A percentile compares a stretch with the other conserved stretches of the same genome.
Evolutionary conservation across 176 grass and related monocot species (phyloP).

Genomic region (Olyra latifolia): DNA sequence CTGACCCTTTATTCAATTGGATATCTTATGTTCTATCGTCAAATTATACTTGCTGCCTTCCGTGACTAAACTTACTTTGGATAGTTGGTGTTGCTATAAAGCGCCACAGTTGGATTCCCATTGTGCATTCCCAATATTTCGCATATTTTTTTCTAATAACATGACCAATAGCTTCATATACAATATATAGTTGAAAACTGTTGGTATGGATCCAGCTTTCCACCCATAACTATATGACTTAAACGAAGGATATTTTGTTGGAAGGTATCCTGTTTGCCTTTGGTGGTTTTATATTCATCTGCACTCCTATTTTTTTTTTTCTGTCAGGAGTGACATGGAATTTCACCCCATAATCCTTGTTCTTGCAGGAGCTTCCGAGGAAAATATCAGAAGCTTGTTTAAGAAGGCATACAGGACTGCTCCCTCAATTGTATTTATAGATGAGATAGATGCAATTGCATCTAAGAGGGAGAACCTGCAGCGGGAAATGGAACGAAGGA

Average conservation of each 20-base stretch:
- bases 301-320: not conserved
- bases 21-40: not conserved
- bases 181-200: not conserved
- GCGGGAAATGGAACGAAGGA: conserved; percentile 84
- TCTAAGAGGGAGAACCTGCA: conserved; percentile 96
- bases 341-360: not conserved
- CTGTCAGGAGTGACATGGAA: not conserved
- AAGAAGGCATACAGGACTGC: conserved; percentile 88
- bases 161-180: not conserved
- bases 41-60: not conserved
- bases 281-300: not conserved
- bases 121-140: not conserved
- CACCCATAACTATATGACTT: not conserved
- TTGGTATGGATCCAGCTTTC: not conserved
- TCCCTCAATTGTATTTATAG: conserved; percentile 95
- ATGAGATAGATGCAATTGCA: conserved; percentile 96
- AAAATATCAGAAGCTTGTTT: conserved; percentile 89
- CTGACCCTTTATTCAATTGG: not conserved
- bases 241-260: not conserved
- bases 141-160: not conserved
- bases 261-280: not conserved
- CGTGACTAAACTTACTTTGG: not conserved
- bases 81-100: not conserved
- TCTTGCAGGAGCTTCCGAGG: conserved; percentile 80
- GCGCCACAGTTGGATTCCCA: not conserved